Evolutionary conservation across 1,284 basidiomycete species (phyloP).

Genomic region (Neolentinus lepideus): DNA sequence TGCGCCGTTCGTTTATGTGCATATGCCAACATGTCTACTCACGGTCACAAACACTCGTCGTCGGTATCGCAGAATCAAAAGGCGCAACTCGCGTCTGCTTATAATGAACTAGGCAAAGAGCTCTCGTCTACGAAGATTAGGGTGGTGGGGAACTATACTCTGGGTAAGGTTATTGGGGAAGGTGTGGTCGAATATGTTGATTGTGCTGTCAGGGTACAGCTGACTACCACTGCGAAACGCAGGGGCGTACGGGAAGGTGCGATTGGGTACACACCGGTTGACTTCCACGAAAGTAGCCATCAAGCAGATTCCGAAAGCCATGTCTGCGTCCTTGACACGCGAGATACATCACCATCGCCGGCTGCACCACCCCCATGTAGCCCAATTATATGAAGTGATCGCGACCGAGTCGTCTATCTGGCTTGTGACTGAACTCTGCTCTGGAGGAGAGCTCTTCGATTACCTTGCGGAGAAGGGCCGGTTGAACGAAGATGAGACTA

Average conservation of each 20-base stretch:
- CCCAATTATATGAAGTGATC: slow-evolving; percentile 96
- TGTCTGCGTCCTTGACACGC: slow-evolving; percentile 85
- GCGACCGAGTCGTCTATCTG: slow-evolving; percentile 94
- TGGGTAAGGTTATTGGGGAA: slow-evolving; percentile 94
- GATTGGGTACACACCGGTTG: slow-evolving; percentile 87
- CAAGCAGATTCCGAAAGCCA: slow-evolving; percentile 95
- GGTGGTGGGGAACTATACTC: slow-evolving; percentile 92
- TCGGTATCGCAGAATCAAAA: slow-evolving; percentile 73
- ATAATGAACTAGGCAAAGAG: slow-evolving; percentile 95
- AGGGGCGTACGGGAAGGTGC: slow-evolving; percentile 92
- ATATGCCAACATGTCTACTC: slow-evolving; percentile 37
- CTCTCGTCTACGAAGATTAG: slow-evolving; percentile 84
- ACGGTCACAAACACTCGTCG: slow-evolving; percentile 55
- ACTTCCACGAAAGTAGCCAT: slow-evolving; percentile 89
- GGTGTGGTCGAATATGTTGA: slow-evolving; percentile 41
- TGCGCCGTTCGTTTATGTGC: slow-evolving; percentile 14
- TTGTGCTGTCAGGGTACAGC: slow-evolving; percentile 5
- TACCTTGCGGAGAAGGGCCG: slow-evolving; percentile 94
- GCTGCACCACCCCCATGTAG: slow-evolving; percentile 91
- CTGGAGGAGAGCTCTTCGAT: slow-evolving; percentile 95
- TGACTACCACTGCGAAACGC: slow-evolving; percentile 4
- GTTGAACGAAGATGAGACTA: slow-evolving; percentile 77
- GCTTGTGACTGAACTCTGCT: slow-evolving; percentile 96
- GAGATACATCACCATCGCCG: slow-evolving; percentile 98
- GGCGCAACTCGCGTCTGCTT: slow-evolving; percentile 88